Percentiles rank a stretch among this genome's conserved stretches.
Evolutionary conservation across 495 filamentous ascomycete genomes (phyloP).

Genomic region (Xylaria cubensis): DNA sequence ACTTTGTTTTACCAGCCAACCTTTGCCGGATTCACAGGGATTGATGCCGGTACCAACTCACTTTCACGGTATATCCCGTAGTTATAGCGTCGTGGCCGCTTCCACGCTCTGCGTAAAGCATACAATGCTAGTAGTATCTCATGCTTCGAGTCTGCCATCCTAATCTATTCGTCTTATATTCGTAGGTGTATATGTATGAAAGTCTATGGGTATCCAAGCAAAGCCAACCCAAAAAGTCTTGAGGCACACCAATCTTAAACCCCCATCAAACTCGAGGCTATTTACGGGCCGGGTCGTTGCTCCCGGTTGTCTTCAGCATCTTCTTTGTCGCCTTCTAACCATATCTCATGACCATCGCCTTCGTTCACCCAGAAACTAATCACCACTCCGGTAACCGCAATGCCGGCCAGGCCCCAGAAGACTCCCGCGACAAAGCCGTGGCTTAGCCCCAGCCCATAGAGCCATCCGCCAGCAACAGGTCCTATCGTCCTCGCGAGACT

Average conservation of each 20-base stretch:
- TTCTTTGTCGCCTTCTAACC: constrained; percentile 67
- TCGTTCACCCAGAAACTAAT: constrained; percentile 74
- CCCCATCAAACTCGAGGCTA: not conserved
- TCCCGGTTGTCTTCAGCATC: constrained; percentile 16
- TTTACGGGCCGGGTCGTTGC: not conserved
- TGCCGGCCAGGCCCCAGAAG: constrained; percentile 73
- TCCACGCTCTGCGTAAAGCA: too few relatives aligned
- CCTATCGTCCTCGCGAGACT: constrained; percentile 76
- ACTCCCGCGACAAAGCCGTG: constrained; percentile 76
- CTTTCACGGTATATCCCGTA: too few relatives aligned
- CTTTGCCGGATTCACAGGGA: too few relatives aligned
- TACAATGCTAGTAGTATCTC: too few relatives aligned
- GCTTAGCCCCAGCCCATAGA: constrained; percentile 74
- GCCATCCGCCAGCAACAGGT: constrained; percentile 71
- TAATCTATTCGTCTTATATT: not conserved
- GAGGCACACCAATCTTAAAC: not conserved
- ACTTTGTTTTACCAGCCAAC: too few relatives aligned
- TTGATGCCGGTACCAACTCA: too few relatives aligned
- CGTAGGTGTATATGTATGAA: not conserved
- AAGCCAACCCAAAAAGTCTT: not conserved
- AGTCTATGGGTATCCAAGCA: not conserved
- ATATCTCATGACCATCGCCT: constrained; percentile 74
- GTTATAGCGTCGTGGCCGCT: too few relatives aligned
- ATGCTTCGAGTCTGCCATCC: too few relatives aligned
- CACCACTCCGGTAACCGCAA: constrained; percentile 66